Conservation (phyloP, 1,284 basidiomycete species). For the Apiotrichum gracile region DNA sequence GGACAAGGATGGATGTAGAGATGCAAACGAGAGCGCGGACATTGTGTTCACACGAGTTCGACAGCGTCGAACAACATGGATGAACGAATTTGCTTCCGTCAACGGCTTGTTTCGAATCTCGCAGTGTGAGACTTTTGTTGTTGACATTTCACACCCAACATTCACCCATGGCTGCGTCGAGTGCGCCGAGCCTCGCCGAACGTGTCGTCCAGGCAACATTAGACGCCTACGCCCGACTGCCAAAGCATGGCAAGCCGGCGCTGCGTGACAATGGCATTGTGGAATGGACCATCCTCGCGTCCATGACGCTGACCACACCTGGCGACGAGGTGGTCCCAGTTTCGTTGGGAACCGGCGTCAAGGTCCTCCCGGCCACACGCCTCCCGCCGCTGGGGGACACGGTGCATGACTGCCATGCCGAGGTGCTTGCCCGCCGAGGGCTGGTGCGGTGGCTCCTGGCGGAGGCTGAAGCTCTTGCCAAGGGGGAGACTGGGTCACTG, state of each 20-base stretch:
- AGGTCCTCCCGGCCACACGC: slow-evolving; percentile 66
- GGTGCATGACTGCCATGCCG: slow-evolving; percentile 84
- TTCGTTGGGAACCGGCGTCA: slow-evolving; percentile 75
- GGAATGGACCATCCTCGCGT: slow-evolving; percentile 49
- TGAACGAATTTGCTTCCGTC: too few relatives aligned
- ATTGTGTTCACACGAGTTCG: too few relatives aligned
- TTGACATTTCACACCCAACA: background rate
- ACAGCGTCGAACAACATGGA: too few relatives aligned
- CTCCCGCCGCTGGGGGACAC: slow-evolving; percentile 69
- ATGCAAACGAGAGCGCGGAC: too few relatives aligned
- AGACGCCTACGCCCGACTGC: slow-evolving; percentile 30
- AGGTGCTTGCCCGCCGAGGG: slow-evolving; percentile 75
- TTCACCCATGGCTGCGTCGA: too few relatives aligned
- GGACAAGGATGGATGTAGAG: too few relatives aligned
- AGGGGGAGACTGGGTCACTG: slow-evolving; percentile 28
- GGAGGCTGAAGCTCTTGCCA: slow-evolving; percentile 50
- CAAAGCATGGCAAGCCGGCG: slow-evolving; percentile 40
- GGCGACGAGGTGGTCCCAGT: slow-evolving; percentile 52
- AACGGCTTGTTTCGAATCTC: too few relatives aligned
- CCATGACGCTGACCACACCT: slow-evolving; percentile 23
- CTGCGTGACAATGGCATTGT: slow-evolving; percentile 37
- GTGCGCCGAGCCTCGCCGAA: slow-evolving; percentile 1
- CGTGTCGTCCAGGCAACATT: slow-evolving; percentile 3
- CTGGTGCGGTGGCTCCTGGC: slow-evolving; percentile 74
- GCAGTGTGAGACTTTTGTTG: too few relatives aligned